Percentiles rank a stretch among this genome's conserved stretches.
phyloP scores from a whole-genome alignment of 140 eudicot species.

The Oenanthe javanica region DNA sequence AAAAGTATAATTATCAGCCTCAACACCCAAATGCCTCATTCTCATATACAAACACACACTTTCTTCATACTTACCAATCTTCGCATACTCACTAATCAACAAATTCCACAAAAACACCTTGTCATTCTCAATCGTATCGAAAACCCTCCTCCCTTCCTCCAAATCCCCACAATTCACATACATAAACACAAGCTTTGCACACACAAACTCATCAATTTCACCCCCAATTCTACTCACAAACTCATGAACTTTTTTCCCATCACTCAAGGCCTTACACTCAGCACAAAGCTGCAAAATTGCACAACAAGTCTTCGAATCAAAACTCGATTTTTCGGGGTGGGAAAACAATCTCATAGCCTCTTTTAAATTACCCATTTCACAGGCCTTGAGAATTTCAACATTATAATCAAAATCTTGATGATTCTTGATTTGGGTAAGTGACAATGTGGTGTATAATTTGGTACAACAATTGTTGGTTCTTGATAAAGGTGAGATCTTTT shows the following conservation, averaged over 20 bases:
- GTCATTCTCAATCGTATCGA: conserved; percentile 30
- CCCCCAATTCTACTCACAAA: conserved; percentile 20
- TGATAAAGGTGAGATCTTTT: conserved; percentile 16
- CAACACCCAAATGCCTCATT: conserved; percentile 42
- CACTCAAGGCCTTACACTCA: conserved; percentile 32
- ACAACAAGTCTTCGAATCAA: conserved; percentile 40
- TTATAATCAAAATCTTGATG: conserved; percentile 20
- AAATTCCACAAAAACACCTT: conserved; percentile 67
- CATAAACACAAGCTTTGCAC: conserved; percentile 74
- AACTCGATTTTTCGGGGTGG: conserved; percentile 18
- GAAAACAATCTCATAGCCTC: conserved; percentile 41
- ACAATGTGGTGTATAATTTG: conserved; percentile 8
- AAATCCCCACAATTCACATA: conserved; percentile 68
- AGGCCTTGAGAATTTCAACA: conserved; percentile 27
- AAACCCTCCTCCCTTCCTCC: conserved; percentile 39
- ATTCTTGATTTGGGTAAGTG: conserved; percentile 4
- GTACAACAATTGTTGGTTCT: conserved; percentile 10
- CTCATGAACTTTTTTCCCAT: conserved; percentile 43
- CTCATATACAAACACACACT: conserved; percentile 33
- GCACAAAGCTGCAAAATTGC: conserved; percentile 60
- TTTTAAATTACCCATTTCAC: conserved; percentile 45
- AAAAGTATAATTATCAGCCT: conserved; percentile 50
- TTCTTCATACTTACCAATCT: conserved; percentile 38
- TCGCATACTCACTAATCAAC: conserved; percentile 55
- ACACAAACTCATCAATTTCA: conserved; percentile 31